Conservation (phyloP, 306 rosid genomes). For the Fragaria nilgerrensis region DNA sequence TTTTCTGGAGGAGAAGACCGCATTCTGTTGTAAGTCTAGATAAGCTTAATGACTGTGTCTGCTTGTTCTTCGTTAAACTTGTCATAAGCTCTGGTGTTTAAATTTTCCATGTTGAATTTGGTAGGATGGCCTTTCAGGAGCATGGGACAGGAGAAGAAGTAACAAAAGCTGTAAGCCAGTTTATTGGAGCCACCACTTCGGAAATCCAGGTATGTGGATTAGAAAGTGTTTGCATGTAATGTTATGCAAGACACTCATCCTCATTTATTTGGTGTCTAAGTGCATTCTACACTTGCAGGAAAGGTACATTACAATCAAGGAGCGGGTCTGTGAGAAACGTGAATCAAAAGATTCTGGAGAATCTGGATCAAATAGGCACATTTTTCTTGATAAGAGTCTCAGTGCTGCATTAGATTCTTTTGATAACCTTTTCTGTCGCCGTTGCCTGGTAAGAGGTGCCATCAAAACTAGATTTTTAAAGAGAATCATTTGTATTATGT, state of each 20-base stretch:
- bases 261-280: constrained; percentile 5
- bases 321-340: constrained; percentile 39
- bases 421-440: constrained; percentile 94
- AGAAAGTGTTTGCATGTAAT: constrained; percentile 8
- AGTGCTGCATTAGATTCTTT: constrained; percentile 88
- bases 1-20: constrained; percentile 81
- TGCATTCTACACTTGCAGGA: constrained; percentile 51
- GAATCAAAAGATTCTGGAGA: constrained; percentile 46
- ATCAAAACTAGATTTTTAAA: constrained; percentile 18
- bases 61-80: constrained; percentile 1
- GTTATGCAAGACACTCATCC: constrained; percentile 25
- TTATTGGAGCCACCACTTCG: constrained; percentile 60
- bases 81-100: background rate
- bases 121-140: constrained; percentile 80
- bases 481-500: constrained; percentile 2
- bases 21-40: constrained; percentile 57
- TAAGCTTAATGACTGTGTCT: constrained; percentile 5
- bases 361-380: constrained; percentile 41
- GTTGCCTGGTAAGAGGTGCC: constrained; percentile 72
- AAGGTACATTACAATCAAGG: constrained; percentile 62
- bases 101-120: constrained; percentile 28
- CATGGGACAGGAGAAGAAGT: constrained; percentile 78
- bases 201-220: constrained; percentile 73
- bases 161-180: constrained; percentile 57
- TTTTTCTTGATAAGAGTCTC: constrained; percentile 70